Base-by-base conservation (phyloP, 805 yeast species). In the Zygoascus ofunaensis region DNA sequence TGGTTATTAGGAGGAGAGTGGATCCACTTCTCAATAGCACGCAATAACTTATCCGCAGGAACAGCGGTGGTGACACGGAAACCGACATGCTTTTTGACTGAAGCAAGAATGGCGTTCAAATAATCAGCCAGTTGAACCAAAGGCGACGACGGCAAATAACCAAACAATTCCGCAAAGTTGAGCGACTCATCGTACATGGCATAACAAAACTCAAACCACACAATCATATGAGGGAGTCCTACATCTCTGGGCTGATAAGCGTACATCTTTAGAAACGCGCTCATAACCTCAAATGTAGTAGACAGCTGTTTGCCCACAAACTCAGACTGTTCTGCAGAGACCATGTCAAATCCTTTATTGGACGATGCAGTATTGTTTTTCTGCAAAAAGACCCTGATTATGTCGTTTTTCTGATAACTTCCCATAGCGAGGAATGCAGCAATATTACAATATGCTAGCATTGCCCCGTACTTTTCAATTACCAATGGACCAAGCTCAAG, bases 161-260 rank as follows among this genome's bases (percentile, higher is more conserved):
- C 41, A 24, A 37, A n/a, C 33, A 37, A 33, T 15, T 24, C 41
- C 5, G 41, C 30, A 24, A 37, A 5, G 7, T 7, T 26, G 12
- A 12, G 12, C 12, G 30, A 26, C 30, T 26, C 30, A 5, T 47
- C 48, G 15, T 45, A 19, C 30, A 50, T 19, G 5, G 90, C 71
- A 10, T 79, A 65, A 19, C 85, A 62, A 54, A 82, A 86, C 55
- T 85, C 82, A 5, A 82, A 62, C 87, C 90, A 83, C 1, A 87
- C 81, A 37, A 84, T 69, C 2, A 80, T 69, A 66, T 85, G 94
- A 10, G 89, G 80, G 3, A 82, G 71, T 1, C 85, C 77, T 5
- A 80, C 26, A 20, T 45, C 44, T 21, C 23, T 32, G 14, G 42
- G 42, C 12, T 43, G 33, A 14, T 28, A 36, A 28, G 39, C 28